Base-by-base conservation (phyloP, 768 basidiomycete genomes). In the Tulasnella sp. region DNA sequence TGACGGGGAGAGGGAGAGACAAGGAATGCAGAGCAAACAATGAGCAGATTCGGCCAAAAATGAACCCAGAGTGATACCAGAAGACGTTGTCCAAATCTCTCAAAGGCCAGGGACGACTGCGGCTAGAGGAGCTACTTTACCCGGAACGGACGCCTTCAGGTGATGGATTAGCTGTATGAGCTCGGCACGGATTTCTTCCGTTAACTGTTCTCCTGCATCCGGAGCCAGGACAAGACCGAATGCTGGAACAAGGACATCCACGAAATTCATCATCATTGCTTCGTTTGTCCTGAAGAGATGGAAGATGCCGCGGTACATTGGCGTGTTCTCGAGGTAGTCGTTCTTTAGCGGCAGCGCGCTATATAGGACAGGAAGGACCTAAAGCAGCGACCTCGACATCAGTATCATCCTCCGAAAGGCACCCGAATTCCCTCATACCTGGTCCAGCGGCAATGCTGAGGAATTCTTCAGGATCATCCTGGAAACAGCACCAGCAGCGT, bases 401-500 rank as follows among this genome's bases (percentile, higher is more conserved):
- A 48, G n/a, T n/a, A 48, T 22, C 5, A 48, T 48, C 21, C 21
- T 22, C 19, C 5, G 7, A 29, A 48, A 51, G 22, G 25, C 22
- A 21, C 41, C 24, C 65, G 65, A 27, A 66, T 4, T 15, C 62
- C 34, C 34, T 7, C 34, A 10, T 46, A 60, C 62, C 60, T 62
- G 62, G 52, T 92, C 88, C 41, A 97, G 82, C 24, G 94, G 94
- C 17, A 98, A 72, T 12, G 84, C 90, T 11, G 74, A 68, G 3
- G 78, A 72, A 71, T 92, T 92, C 68, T 85, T 85, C 66, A 82
- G 69, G 67, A 98, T 85, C 69, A 98, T 78, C 15, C 96, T 84
- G 3, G 83, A 82, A 53, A 98, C 87, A 24, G 92, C 89, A 45
- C 96, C 96, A 7, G 85, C 80, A n/a, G 96, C 96, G 70, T 99